Evolutionary conservation across 129 eudicot genomes (phyloP), one percentile per base, ranked within the genome.

Genomic region (Calendula officinalis): DNA sequence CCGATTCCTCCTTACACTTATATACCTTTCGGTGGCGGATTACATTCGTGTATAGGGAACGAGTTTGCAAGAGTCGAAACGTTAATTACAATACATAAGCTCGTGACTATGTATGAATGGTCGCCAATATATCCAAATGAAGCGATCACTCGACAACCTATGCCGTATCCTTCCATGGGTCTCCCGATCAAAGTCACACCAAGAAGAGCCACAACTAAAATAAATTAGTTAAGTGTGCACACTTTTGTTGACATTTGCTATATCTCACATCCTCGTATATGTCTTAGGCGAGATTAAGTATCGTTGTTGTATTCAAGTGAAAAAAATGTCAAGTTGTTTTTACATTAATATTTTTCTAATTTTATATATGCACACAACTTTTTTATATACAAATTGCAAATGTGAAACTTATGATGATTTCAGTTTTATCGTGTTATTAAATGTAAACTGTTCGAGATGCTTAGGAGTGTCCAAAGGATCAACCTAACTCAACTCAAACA

Each of bases 161-260:
- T 67, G 79, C 79, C 79, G 1, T 75, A 66, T 42, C 79, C 74
- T 7, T 67, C 79, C 37, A 67, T 57, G 79, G 79, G 74, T 51
- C 69, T 75, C 39, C 79, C 79, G 0, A 75, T 75, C 68, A 67
- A 58, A 41, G 56, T 75, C 69, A 66, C n/a, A 14, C 49, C 74
- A 49, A 74, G 60, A 35, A 49, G 42, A 51, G 12, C 34, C 11
- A 7, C 63, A 51, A 11, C 65, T 16, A 10, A 27, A 40, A 60
- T 40, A 34, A 3, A 11, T 36, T 56, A 56, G 61, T 30, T 56
- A 56, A 11, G n/a, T 43, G 3, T 8, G n/a, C 10, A 10, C 48
- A 43, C n/a, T 11, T 43, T 43, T 43, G 13, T 43, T 43, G 48
- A 43, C 13, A 13, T 43, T 43, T 42, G 10, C 46, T 41, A 41